phyloP scores from a whole-genome alignment of 2,329 filamentous ascomycete species.

The Capronia americana region DNA sequence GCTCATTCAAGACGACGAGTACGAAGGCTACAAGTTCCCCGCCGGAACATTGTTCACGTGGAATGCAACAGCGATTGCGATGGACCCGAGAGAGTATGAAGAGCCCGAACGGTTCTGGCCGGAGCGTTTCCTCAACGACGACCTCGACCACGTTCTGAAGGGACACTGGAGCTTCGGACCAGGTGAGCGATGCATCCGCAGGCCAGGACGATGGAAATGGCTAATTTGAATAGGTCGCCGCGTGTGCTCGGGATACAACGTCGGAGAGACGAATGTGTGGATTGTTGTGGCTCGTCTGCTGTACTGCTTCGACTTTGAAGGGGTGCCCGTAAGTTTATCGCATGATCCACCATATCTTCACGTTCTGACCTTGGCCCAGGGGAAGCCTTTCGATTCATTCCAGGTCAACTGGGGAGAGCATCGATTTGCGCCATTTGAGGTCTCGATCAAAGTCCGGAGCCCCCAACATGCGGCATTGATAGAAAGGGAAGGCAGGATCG shows the following conservation, averaged over 20 bases:
- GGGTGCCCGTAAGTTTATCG: slow-evolving; percentile 23
- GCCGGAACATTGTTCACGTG: slow-evolving; percentile 55
- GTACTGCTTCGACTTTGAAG: slow-evolving; percentile 37
- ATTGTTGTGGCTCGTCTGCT: slow-evolving; percentile 31
- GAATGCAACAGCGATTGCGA: slow-evolving; percentile 54
- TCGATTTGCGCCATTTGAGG: slow-evolving; percentile 42
- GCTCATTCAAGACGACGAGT: slow-evolving; percentile 40
- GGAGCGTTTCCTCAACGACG: slow-evolving; percentile 36
- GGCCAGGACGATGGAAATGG: neutral
- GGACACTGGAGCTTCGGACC: slow-evolving; percentile 41
- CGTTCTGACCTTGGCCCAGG: slow-evolving; percentile 7
- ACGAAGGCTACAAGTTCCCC: slow-evolving; percentile 58
- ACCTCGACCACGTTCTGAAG: slow-evolving; percentile 40
- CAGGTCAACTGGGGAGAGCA: slow-evolving; percentile 29
- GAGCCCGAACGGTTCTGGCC: slow-evolving; percentile 38
- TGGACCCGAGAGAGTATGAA: slow-evolving; percentile 44
- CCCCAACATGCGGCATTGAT: slow-evolving; percentile 38
- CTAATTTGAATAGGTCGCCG: slow-evolving; percentile 24
- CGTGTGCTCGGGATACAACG: slow-evolving; percentile 34
- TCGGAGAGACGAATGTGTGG: slow-evolving; percentile 35
- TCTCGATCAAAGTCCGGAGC: slow-evolving; percentile 40
- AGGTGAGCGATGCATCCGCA: slow-evolving; percentile 20
- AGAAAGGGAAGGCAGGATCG: slow-evolving; percentile 29
- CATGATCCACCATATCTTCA: slow-evolving; percentile 2
- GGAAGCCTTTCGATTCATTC: slow-evolving; percentile 28